phyloP scores from a whole-genome alignment of 371 early-diverging fungal genomes.

The Chytridiales sp. region DNA sequence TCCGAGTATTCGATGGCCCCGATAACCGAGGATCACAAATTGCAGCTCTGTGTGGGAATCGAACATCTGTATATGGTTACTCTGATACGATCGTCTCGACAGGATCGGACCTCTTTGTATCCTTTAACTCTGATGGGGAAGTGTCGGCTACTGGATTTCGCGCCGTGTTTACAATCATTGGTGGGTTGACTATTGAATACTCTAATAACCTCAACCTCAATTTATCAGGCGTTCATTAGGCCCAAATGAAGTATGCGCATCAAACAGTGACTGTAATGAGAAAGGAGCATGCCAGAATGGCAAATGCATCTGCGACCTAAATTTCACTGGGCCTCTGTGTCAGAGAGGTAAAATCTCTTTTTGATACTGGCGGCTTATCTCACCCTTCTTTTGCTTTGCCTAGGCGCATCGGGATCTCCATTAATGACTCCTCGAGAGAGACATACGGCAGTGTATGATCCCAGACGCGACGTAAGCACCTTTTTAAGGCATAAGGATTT shows the following conservation, averaged over 20 bases:
- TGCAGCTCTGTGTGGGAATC: slow-evolving; percentile 20
- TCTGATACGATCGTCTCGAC: slow-evolving; percentile 10
- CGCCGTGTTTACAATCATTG: slow-evolving; percentile 15
- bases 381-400: too few species aligned
- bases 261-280: not conserved
- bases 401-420: too few species aligned
- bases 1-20: slow-evolving; percentile 13
- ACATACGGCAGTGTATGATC: slow-evolving; percentile 20
- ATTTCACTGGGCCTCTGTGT: slow-evolving; percentile 1
- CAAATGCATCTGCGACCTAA: not conserved
- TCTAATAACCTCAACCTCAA: not conserved
- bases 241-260: not conserved
- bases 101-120: not conserved
- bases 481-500: not conserved
- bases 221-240: not conserved
- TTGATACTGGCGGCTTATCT: not conserved
- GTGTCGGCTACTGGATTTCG: slow-evolving; percentile 13
- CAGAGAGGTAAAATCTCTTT: not conserved
- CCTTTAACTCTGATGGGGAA: slow-evolving; percentile 16
- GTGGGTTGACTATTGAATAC: not conserved
- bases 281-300: slow-evolving; percentile 6
- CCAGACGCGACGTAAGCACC: slow-evolving; percentile 6
- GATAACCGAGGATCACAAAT: not conserved
- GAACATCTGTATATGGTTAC: slow-evolving; percentile 10
- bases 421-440: slow-evolving; percentile 1